Conservation (phyloP, 1,139 yeast species). For the Yamadazyma atmosphaerica region DNA sequence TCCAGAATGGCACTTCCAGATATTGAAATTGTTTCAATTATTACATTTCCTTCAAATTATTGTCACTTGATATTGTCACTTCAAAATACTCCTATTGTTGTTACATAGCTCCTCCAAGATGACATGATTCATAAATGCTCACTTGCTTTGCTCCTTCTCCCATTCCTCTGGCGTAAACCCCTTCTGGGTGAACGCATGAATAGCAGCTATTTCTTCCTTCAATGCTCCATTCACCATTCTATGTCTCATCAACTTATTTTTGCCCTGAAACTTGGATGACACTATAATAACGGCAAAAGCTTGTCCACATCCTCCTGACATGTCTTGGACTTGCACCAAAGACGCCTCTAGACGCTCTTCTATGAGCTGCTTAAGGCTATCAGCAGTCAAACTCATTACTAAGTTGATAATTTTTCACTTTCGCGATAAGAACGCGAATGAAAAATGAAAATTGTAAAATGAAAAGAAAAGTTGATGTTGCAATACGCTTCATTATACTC, state of each 20-base stretch:
- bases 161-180: constrained; percentile 76
- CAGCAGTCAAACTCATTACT: constrained; percentile 45
- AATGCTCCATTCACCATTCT: constrained; percentile 78
- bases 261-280: constrained; percentile 66
- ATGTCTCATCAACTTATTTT: constrained; percentile 84
- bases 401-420: not conserved
- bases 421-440: no score
- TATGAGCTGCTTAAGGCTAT: constrained; percentile 46
- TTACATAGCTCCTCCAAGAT: no score
- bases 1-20: no score
- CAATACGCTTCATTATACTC: no score
- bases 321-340: constrained; percentile 64
- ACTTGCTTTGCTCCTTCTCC: constrained; percentile 44
- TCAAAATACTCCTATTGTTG: no score
- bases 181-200: constrained; percentile 95
- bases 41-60: no score
- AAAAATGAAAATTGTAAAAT: no score
- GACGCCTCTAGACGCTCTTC: constrained; percentile 51
- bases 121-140: no score
- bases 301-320: constrained; percentile 87
- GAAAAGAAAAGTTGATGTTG: no score
- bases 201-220: constrained; percentile 76
- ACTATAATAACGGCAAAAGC: constrained; percentile 88
- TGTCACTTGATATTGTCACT: no score
- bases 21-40: no score